These are phyloP conservation scores for Elsinoe arachidis DNA, from an alignment of 2,329 filamentous ascomycete genomes.

Conservation along the genomic window DNA sequence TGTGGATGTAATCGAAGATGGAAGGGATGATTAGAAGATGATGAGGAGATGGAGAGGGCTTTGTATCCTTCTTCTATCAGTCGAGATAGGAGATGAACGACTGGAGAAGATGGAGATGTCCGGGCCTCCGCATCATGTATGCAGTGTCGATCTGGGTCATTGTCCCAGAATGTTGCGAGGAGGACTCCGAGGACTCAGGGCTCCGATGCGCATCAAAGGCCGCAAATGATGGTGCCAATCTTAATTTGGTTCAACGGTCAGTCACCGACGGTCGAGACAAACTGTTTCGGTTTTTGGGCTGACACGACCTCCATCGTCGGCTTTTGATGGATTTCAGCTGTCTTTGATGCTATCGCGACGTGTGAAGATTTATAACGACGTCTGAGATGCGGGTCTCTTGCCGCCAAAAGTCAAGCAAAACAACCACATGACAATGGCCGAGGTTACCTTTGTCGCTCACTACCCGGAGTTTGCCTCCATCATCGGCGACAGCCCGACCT, in stretches of 20 bases:
- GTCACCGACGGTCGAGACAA: constrained; percentile 2
- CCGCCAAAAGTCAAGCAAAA: neutral
- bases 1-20: neutral
- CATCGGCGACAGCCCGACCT: neutral
- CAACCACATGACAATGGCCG: neutral
- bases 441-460: neutral
- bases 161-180: neutral
- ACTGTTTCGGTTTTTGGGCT: neutral
- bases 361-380: constrained; percentile 5
- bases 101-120: constrained; percentile 12
- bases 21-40: neutral
- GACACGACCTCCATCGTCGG: neutral
- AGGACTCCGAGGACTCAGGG: neutral
- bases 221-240: constrained; percentile 4
- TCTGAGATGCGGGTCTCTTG: neutral
- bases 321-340: constrained; percentile 1
- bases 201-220: neutral
- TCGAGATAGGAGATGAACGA: constrained; percentile 3
- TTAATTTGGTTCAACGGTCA: neutral
- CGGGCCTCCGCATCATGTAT: constrained; percentile 2
- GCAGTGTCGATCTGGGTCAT: constrained; percentile 1
- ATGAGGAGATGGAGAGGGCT: neutral
- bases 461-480: neutral
- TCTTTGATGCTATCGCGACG: neutral
- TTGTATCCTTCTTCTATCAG: constrained; percentile 1